A percentile compares a stretch with the other conserved stretches of the same genome.
These are phyloP conservation scores for Tilletia indica DNA, from an alignment of 1,284 basidiomycete species.

Conservation along the genomic window DNA sequence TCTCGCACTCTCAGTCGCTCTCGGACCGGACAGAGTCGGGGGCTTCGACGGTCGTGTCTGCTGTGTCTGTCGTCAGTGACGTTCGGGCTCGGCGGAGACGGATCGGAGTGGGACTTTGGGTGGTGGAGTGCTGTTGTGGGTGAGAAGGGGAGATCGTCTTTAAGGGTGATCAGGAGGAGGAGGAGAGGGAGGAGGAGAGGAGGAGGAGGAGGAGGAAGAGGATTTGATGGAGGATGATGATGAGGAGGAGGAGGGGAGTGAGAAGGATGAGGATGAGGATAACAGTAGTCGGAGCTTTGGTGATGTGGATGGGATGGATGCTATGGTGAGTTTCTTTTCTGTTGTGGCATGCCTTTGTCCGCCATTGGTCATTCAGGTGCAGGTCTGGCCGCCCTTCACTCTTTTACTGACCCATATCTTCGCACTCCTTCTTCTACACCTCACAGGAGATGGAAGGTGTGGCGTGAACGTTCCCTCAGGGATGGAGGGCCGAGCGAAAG, in stretches of 20 bases:
- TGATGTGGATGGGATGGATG: slow-evolving; percentile 17
- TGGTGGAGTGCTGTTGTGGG: not conserved
- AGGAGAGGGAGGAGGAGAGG: slow-evolving; percentile 9
- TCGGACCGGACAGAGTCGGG: not conserved
- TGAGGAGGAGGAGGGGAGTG: slow-evolving; percentile 18
- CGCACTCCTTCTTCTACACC: not conserved
- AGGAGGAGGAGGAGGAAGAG: slow-evolving; percentile 12
- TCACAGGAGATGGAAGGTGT: slow-evolving; percentile 15
- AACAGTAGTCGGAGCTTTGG: slow-evolving; percentile 19
- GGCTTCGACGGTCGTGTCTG: not conserved
- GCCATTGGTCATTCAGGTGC: too few species aligned
- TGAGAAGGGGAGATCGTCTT: not conserved
- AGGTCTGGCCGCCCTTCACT: too few species aligned
- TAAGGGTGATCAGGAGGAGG: slow-evolving; percentile 12
- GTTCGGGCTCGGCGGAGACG: slow-evolving; percentile 13
- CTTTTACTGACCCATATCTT: too few species aligned
- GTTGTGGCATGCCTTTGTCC: too few species aligned
- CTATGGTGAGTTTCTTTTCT: slow-evolving; percentile 10
- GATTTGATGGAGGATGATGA: not conserved
- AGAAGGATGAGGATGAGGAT: slow-evolving; percentile 14
- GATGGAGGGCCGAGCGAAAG: too few species aligned
- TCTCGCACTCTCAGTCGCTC: not conserved
- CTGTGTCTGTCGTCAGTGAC: not conserved
- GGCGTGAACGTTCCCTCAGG: not conserved
- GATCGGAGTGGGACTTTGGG: not conserved